A percentile compares a stretch with the other conserved stretches of the same genome.
Conservation (phyloP, 805 yeast species). For the Brettanomyces bruxellensis region DNA sequence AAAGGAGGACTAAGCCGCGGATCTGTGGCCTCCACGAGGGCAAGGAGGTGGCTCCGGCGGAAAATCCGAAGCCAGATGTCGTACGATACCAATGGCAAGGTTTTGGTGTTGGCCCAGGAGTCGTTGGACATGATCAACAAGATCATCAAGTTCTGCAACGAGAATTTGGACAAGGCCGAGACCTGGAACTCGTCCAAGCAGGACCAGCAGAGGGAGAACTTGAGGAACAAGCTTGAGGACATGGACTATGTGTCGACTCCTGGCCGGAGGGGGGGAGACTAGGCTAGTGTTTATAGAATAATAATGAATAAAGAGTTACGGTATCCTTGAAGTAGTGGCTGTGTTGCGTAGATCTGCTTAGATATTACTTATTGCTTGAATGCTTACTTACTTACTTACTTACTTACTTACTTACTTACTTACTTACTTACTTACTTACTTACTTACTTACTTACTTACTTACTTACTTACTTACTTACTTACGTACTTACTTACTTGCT, state of each 20-base stretch:
- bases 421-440: too few species aligned
- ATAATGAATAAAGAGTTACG: neutral
- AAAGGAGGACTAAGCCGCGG: conserved; percentile 7
- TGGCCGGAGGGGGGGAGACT: too few species aligned
- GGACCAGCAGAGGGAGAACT: conserved; percentile 18
- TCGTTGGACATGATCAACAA: conserved; percentile 80
- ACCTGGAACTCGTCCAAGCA: conserved; percentile 45
- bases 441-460: too few species aligned
- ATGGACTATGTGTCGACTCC: conserved; percentile 13
- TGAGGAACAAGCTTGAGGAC: conserved; percentile 20
- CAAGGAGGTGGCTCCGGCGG: conserved; percentile 19
- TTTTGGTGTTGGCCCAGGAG: conserved; percentile 78
- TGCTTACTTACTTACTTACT: too few species aligned
- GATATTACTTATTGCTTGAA: too few species aligned
- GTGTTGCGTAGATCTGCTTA: too few species aligned
- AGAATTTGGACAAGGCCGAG: conserved; percentile 78
- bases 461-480: too few species aligned
- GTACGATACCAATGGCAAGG: conserved; percentile 53
- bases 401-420: too few species aligned
- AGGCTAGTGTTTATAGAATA: too few species aligned
- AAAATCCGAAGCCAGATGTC: conserved; percentile 21
- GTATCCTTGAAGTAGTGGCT: neutral
- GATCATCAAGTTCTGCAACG: conserved; percentile 77
- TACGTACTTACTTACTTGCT: too few species aligned
- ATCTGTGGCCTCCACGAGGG: conserved; percentile 4